Conservation (phyloP, 1,284 basidiomycete genomes). For the Xerocomus nothofagi region DNA sequence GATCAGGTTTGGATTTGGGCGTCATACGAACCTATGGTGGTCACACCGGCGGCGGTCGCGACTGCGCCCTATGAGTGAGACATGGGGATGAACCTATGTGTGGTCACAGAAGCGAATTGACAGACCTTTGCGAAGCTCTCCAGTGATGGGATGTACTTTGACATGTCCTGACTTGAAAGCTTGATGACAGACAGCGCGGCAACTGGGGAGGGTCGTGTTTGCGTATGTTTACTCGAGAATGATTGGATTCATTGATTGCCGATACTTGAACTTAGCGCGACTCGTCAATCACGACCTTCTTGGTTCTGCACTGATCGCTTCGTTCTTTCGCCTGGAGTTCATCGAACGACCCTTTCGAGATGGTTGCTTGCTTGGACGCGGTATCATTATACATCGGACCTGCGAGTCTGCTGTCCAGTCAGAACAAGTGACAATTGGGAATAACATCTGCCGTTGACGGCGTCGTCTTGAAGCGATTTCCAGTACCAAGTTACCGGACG, state of each 20-base stretch:
- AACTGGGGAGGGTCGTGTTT: slow-evolving; percentile 16
- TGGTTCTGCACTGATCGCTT: not conserved
- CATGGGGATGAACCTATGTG: not conserved
- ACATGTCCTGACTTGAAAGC: slow-evolving; percentile 23
- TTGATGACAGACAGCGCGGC: not conserved
- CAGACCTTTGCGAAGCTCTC: slow-evolving; percentile 65
- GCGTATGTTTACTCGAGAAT: slow-evolving; percentile 15
- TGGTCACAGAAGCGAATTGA: not conserved
- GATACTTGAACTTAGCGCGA: too few species aligned
- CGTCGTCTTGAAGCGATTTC: not conserved
- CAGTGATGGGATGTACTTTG: slow-evolving; percentile 49
- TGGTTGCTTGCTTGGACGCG: not conserved
- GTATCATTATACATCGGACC: not conserved
- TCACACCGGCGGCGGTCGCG: slow-evolving; percentile 65
- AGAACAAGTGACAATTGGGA: slow-evolving; percentile 1
- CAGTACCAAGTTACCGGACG: not conserved
- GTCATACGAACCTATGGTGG: slow-evolving; percentile 56
- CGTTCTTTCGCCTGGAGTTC: not conserved
- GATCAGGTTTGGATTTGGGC: not conserved
- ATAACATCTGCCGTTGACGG: not conserved
- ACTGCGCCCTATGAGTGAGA: slow-evolving; percentile 53
- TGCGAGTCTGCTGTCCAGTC: not conserved
- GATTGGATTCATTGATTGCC: too few species aligned
- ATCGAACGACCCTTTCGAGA: not conserved
- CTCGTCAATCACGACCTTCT: not conserved